Evolutionary conservation across 768 basidiomycete genomes (phyloP), one percentile per base, ranked within the genome.

Genomic region (Tulasnella sp.): DNA sequence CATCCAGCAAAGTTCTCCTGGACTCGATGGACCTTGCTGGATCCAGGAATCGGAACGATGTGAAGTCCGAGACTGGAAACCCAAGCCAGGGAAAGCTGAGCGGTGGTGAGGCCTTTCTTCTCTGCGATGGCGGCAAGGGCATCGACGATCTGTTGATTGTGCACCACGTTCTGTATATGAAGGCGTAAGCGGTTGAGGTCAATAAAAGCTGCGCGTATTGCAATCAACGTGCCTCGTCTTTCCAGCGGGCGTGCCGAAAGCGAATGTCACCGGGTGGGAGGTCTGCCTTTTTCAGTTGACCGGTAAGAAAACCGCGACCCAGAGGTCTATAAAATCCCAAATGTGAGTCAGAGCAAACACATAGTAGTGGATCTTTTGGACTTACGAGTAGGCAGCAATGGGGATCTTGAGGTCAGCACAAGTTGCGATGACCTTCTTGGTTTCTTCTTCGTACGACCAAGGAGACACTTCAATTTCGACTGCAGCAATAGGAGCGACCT

Each of bases 401-500:
- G 89, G 82, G 71, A 91, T 84, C 0, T 86, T 86, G n/a, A 89
- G 85, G 77, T 89, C 88, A 68, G 83, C 81, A 8, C 88, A 87
- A 1, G 88, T 85, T 1, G 84, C 84, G 77, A 91, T 85, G 14
- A 90, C 89, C 84, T 85, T 83, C 79, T 85, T 85, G 19, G 88
- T 85, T 72, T 88, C 84, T 31, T 84, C 83, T 77, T 88, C 88
- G 71, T 88, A 89, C 1, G 86, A 84, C 85, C 88, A 90, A 1
- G 88, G 86, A 79, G 88, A 90, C 52, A 90, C 83, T 81, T 92
- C 91, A 72, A 91, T 90, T 81, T 92, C 90, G 9, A 89, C 88
- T 19, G 87, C 84, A 15, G 87, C 84, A 76, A 91, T 85, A 1
- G 87, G 88, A 67, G 86, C 84, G 12, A 90, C 83, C 87, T 89